Base-by-base conservation (phyloP, 164 flowering plant genomes). In the Dillenia suffruticosa region DNA sequence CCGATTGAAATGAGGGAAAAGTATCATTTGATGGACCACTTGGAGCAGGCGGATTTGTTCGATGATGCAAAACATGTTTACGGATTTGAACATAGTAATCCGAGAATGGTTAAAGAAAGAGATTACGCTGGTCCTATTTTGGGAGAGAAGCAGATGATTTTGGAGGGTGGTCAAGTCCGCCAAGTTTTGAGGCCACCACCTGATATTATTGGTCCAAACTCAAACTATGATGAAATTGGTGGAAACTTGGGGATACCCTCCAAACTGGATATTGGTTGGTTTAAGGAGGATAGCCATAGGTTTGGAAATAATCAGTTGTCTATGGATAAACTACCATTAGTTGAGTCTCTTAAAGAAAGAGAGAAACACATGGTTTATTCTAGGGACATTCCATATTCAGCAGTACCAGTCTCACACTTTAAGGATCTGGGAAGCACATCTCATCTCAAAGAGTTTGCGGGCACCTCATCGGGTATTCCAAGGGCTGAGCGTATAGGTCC, bases 231-330 rank as follows among this genome's bases (percentile, higher is more conserved):
- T 15, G 72, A 70, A 22, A 49, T 55, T 57, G 58, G 62, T 53
- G 64, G 64, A 15, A 54, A 49, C 11, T 53, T 59, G 14, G 44
- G 54, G n/a, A 5, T 64, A 0, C 54, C 70, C 6, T 40, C 44
- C 16, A 22, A 51, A 44, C 3, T 51, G 51, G 66, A 61, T 51
- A 9, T 65, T 14, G 63, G 59, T 14, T 44, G 51, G 32, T 54
- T 66, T 68, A 72, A 60, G 59, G 60, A 71, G 46, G 72, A 69
- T 51, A 66, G 61, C 17, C 53, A 17, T 45, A 61, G 9, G 6
- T 63, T 66, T 63, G 53, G 53, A 12, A 58, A 32, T 32, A 32
- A 68, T 14, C 15, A 69, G 22, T 54, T 63, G 43, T 50, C 57
- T n/a, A 12, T 44, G 1, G 67, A 78, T 8, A 73, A 63, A 55